A percentile compares a stretch with the other conserved stretches of the same genome.
phyloP scores from a whole-genome alignment of 2,329 filamentous ascomycete genomes.

The Fusarium protoensiforme region DNA sequence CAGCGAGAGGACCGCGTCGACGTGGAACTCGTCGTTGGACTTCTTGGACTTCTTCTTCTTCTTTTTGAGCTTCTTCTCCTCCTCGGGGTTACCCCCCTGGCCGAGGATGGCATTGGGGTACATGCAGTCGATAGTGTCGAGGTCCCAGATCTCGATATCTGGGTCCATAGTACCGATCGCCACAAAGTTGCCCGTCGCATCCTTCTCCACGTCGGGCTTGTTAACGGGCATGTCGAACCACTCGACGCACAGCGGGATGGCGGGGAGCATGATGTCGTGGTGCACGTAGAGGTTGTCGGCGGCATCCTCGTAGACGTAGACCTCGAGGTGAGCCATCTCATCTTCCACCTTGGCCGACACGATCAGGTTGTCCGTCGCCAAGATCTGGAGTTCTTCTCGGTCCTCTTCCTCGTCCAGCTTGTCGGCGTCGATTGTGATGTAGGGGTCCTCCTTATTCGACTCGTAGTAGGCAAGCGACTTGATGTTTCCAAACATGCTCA shows the following conservation, averaged over 20 bases:
- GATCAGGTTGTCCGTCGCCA: slow-evolving; percentile 92
- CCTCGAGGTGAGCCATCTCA: slow-evolving; percentile 94
- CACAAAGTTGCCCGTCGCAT: slow-evolving; percentile 86
- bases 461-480: slow-evolving; percentile 94
- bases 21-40: slow-evolving; percentile 91
- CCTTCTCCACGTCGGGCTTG: slow-evolving; percentile 70
- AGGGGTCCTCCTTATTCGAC: slow-evolving; percentile 94
- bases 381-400: slow-evolving; percentile 90
- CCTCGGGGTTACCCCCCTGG: slow-evolving; percentile 68
- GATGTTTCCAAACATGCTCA: slow-evolving; percentile 95
- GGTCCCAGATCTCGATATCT: slow-evolving; percentile 98
- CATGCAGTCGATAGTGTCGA: slow-evolving; percentile 97
- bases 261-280: slow-evolving; percentile 99
- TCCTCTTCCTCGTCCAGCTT: slow-evolving; percentile 83
- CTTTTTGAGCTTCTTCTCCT: slow-evolving; percentile 77
- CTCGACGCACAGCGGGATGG: slow-evolving; percentile 93
- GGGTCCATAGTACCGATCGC: slow-evolving; percentile 97
- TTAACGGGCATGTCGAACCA: slow-evolving; percentile 95
- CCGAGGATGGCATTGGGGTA: slow-evolving; percentile 97
- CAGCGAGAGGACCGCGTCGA: slow-evolving; percentile 91
- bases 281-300: slow-evolving; percentile 98
- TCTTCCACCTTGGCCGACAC: slow-evolving; percentile 95
- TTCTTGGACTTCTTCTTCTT: slow-evolving; percentile 93
- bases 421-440: slow-evolving; percentile 87
- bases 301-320: slow-evolving; percentile 96